Percentiles rank a stretch among this genome's conserved stretches.
Conservation (phyloP, 2,329 filamentous ascomycete species). For the Cyanodermella asteris region DNA sequence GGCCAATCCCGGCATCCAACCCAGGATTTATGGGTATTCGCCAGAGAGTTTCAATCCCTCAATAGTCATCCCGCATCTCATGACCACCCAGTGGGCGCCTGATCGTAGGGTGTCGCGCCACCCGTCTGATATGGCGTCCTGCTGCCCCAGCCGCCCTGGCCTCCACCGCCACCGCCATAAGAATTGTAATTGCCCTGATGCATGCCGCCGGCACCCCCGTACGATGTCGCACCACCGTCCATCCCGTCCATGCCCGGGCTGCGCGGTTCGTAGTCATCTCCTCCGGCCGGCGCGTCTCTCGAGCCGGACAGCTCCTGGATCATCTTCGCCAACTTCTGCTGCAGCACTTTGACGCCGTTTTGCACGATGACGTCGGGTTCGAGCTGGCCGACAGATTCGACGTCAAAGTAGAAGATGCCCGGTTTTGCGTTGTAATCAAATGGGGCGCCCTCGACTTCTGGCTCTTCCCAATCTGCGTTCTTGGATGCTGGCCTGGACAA, state of each 20-base stretch:
- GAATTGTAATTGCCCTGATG: background rate
- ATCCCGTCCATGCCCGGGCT: conserved; percentile 30
- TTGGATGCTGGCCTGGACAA: conserved; percentile 51
- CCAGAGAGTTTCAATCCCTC: too few species aligned
- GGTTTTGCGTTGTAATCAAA: conserved; percentile 85
- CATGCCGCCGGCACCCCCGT: conserved; percentile 24
- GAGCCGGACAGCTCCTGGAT: conserved; percentile 35
- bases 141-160: too few species aligned
- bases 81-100: too few species aligned
- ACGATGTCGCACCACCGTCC: conserved; percentile 34
- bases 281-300: conserved; percentile 28
- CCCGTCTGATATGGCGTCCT: too few species aligned
- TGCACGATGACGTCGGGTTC: conserved; percentile 79
- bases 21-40: too few species aligned
- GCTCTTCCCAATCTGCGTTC: conserved; percentile 61
- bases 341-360: conserved; percentile 68
- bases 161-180: conserved; percentile 1
- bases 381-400: conserved; percentile 72
- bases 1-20: too few species aligned
- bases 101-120: too few species aligned
- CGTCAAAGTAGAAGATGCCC: conserved; percentile 73
- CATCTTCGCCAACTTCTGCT: conserved; percentile 70
- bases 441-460: conserved; percentile 56
- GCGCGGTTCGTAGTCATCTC: conserved; percentile 19
- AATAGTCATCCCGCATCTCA: too few species aligned